phyloP scores from a whole-genome alignment of 2,329 filamentous ascomycete genomes.

The Conoideocrella luteorostrata region DNA sequence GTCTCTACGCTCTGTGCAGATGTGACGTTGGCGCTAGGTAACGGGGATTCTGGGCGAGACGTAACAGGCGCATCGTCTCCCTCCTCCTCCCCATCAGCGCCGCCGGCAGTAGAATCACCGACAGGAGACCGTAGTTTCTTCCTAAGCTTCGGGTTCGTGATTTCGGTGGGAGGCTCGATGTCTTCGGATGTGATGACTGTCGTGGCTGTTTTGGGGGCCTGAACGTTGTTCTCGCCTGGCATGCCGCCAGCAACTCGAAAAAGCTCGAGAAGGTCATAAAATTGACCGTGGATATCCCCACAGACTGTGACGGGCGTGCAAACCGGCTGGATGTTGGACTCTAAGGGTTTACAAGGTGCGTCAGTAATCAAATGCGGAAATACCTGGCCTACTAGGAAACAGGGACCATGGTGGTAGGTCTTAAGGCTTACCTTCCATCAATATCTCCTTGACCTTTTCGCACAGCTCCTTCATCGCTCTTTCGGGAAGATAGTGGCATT shows the following conservation, averaged over 20 bases:
- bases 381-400: no score
- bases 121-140: constrained; percentile 64
- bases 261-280: constrained; percentile 94
- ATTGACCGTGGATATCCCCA: constrained; percentile 97
- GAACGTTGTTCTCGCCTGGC: constrained; percentile 72
- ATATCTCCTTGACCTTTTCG: constrained; percentile 96
- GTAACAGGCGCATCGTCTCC: constrained; percentile 26
- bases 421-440: constrained; percentile 77
- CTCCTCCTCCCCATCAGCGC: constrained; percentile 47
- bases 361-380: no score
- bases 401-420: background rate
- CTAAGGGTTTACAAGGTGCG: no score
- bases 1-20: constrained; percentile 45
- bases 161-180: constrained; percentile 83
- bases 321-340: constrained; percentile 98
- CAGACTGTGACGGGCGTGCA: constrained; percentile 94
- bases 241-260: constrained; percentile 96
- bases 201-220: constrained; percentile 61
- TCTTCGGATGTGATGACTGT: constrained; percentile 83
- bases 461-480: constrained; percentile 97
- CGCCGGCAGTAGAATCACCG: constrained; percentile 29
- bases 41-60: constrained; percentile 27
- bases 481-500: constrained; percentile 95
- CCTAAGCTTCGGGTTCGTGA: constrained; percentile 79
- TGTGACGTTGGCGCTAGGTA: constrained; percentile 23